These are phyloP conservation scores for Vaccinium vitisidaea DNA, from an alignment of 148 eudicot genomes.

Conservation along the genomic window DNA sequence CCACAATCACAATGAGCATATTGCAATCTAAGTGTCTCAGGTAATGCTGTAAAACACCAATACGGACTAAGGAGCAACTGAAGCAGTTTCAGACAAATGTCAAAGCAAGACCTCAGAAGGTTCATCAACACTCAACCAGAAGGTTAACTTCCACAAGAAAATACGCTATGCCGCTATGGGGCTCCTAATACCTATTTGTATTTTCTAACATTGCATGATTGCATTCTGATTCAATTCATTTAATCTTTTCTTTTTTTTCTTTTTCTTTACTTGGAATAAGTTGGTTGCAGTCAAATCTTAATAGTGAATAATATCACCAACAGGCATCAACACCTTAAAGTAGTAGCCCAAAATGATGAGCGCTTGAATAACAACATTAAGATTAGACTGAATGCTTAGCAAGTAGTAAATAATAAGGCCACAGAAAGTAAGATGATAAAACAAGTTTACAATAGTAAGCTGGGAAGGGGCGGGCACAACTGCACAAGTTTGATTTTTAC, in stretches of 20 bases:
- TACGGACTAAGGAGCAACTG: background rate
- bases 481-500: background rate
- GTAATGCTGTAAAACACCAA: background rate
- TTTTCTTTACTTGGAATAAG: background rate
- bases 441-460: background rate
- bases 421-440: background rate
- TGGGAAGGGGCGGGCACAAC: too few species aligned
- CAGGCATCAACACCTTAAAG: background rate
- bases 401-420: background rate
- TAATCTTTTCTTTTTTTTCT: background rate
- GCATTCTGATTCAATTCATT: background rate
- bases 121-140: background rate
- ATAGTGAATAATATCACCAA: background rate
- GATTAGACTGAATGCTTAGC: background rate
- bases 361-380: background rate
- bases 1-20: background rate
- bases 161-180: background rate
- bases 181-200: background rate
- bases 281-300: constrained; percentile 4
- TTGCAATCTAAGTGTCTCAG: background rate
- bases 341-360: background rate
- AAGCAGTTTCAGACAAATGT: background rate
- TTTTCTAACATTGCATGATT: background rate
- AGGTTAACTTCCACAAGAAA: background rate
- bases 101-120: background rate